Evolutionary conservation across 768 basidiomycete genomes (phyloP), one percentile per base, ranked within the genome.

Genomic region (Collybiopsis confluens): DNA sequence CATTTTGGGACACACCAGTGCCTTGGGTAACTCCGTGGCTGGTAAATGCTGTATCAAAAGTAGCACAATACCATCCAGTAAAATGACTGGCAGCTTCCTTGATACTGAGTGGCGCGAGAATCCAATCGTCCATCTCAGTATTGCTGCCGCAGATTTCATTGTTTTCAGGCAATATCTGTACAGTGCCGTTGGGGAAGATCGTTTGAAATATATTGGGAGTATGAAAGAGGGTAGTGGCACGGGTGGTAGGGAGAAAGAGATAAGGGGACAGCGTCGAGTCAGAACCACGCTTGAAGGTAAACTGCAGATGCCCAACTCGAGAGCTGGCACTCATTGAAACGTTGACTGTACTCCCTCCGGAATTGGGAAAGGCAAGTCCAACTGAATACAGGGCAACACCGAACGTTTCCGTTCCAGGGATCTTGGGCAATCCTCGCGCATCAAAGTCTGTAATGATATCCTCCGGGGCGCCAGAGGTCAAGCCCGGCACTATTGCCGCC

Each of bases 281-380:
- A 1, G 41, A 69, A n/a, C 62, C 59, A 7, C 54, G 54, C 7
- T 65, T 64, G 68, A 88, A 90, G 0, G 82, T 83, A 65, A 89
- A 88, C 2, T 84, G 78, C 1, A 90, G 71, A 64, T 90, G 86
- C 0, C 85, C 88, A 2, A 87, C 86, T 7, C 86, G 79, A 6
- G 89, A 90, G 6, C 87, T 82, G 28, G 84, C 80, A 61, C 76
- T 79, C 67, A 82, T 80, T 61, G 90, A 79, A 4, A 77, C 78
- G 15, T 76, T 54, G 45, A 89, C 72, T 28, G 65, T 68, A 4
- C 81, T 81, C 1, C 80, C 78, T 13, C 72, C 72, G 0, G 71
- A 72, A 40, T 80, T 81, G 20, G 52, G 52, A 16, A 53, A 20
- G 11, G 80, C 75, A 56, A 88, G 62, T 15, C 79, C 68, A 9